Evolutionary conservation across 192 early-diverging fungal species (phyloP).

Genomic region (Podila epigama): DNA sequence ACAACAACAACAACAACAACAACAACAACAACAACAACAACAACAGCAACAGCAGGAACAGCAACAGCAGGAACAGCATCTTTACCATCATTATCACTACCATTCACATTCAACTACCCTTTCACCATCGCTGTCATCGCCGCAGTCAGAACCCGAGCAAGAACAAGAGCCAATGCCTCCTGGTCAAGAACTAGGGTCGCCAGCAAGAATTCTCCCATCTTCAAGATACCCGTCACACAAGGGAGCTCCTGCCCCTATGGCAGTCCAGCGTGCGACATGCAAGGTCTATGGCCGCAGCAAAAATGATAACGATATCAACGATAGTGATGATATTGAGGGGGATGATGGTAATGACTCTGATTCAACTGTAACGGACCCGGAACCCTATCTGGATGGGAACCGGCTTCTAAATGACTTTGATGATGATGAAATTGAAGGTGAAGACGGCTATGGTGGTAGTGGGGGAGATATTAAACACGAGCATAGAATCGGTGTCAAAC

Average conservation of each 20-base stretch:
- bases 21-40: background rate
- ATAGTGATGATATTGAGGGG: background rate
- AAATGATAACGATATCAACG: background rate
- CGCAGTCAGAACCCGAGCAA: no score
- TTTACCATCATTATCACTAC: background rate
- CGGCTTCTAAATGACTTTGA: background rate
- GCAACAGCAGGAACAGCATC: background rate
- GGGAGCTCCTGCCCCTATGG: no score
- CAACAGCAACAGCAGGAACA: slow-evolving; percentile 3
- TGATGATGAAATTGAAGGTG: background rate
- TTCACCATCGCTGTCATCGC: no score
- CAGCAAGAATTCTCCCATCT: no score
- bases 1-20: slow-evolving; percentile 8
- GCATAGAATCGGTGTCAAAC: no score
- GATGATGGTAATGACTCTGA: background rate
- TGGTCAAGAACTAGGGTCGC: no score
- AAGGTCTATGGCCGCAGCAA: background rate
- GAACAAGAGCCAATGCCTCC: no score
- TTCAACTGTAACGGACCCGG: background rate
- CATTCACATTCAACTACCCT: no score
- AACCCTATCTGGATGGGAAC: background rate
- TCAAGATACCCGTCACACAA: no score
- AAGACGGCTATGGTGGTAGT: no score
- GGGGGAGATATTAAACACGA: no score
- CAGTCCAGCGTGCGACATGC: no score